Percentiles rank a stretch among this genome's conserved stretches.
Evolutionary conservation across 2,329 filamentous ascomycete genomes (phyloP).

Genomic region (Huntiella moniliformis): DNA sequence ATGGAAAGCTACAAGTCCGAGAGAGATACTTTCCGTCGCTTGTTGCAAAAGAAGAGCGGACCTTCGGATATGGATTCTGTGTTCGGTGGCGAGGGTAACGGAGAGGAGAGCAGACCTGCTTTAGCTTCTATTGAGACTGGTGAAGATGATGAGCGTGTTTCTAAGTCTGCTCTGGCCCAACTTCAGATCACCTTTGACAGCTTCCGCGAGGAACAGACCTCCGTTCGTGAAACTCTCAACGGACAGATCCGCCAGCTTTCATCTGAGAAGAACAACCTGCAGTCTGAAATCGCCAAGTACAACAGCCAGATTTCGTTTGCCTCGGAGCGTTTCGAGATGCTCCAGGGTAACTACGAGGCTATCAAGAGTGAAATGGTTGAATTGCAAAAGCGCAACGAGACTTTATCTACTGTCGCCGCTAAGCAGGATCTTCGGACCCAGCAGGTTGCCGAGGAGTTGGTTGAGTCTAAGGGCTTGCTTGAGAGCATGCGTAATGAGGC

Average conservation of each 20-base stretch:
- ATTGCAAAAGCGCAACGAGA: conserved; percentile 63
- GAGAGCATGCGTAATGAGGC: conserved; percentile 84
- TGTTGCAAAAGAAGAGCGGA: conserved; percentile 55
- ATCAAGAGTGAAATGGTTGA: conserved; percentile 72
- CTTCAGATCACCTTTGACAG: conserved; percentile 79
- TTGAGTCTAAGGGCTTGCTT: conserved; percentile 62
- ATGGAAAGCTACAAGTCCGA: conserved; percentile 90
- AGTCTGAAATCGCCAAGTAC: conserved; percentile 62
- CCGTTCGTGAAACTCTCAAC: conserved; percentile 64
- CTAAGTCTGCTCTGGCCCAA: conserved; percentile 56
- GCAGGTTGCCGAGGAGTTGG: conserved; percentile 79
- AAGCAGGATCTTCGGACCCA: conserved; percentile 82
- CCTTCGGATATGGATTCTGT: conserved; percentile 45
- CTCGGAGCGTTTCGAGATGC: conserved; percentile 69
- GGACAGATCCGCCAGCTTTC: conserved; percentile 69
- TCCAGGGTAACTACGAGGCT: conserved; percentile 72
- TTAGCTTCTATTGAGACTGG: conserved; percentile 40
- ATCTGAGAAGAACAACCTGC: conserved; percentile 61
- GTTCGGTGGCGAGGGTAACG: conserved; percentile 30
- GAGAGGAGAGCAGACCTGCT: conserved; percentile 41
- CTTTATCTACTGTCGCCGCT: conserved; percentile 62
- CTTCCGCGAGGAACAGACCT: conserved; percentile 68
- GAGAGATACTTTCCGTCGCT: conserved; percentile 91
- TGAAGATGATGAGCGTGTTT: conserved; percentile 40
- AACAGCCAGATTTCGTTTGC: conserved; percentile 68